Percentiles rank a stretch among this genome's conserved stretches.
Conservation (phyloP, 176 grass and related monocot genomes). For the Phyllostachys edulis region DNA sequence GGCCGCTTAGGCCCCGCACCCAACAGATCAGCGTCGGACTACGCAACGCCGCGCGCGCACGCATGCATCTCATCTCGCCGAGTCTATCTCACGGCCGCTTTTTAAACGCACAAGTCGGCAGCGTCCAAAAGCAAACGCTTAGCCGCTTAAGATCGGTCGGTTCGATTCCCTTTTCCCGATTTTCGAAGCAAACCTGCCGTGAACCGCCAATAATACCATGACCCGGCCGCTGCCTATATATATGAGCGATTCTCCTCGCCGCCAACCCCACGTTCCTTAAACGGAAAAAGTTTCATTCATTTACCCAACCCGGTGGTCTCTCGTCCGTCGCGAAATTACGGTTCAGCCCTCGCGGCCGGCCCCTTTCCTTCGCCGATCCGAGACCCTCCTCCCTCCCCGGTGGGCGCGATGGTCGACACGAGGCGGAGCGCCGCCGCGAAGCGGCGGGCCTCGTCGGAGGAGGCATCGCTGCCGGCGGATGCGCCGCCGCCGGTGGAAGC, state of each 20-base stretch:
- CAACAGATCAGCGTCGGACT: background rate
- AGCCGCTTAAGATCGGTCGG: too few species aligned
- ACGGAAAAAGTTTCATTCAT: background rate
- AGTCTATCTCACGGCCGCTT: background rate
- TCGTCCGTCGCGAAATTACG: constrained; percentile 28
- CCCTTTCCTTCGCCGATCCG: constrained; percentile 20
- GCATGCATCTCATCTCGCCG: too few species aligned
- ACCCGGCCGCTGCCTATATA: background rate
- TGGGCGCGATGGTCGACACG: constrained; percentile 69
- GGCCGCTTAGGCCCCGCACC: background rate
- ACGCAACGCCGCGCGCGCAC: background rate
- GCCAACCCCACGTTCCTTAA: constrained; percentile 32
- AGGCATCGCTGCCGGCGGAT: constrained; percentile 8
- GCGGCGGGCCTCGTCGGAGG: background rate
- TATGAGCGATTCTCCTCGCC: background rate
- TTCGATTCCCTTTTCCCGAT: too few species aligned
- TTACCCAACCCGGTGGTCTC: background rate
- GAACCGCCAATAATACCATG: background rate
- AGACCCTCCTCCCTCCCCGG: background rate
- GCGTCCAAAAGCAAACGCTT: background rate
- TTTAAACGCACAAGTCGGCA: background rate
- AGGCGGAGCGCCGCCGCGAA: constrained; percentile 50
- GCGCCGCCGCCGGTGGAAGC: background rate
- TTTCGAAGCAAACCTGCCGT: background rate
- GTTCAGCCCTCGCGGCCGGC: background rate